These are phyloP conservation scores for Mortierella alpina DNA, from an alignment of 192 early-diverging fungal species.

Conservation along the genomic window DNA sequence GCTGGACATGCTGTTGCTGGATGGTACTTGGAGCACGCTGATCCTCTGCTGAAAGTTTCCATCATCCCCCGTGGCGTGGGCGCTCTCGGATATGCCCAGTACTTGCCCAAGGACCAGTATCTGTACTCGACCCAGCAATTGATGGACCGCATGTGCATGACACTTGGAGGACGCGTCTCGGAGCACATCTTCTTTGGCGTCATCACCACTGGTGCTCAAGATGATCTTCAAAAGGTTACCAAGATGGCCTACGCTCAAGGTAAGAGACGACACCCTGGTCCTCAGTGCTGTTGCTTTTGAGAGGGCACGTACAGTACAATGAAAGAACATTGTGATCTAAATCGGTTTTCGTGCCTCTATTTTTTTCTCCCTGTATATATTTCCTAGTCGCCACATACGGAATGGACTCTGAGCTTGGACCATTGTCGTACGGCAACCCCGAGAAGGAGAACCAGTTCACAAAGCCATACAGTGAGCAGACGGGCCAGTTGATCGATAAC, in stretches of 20 bases:
- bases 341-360: neutral
- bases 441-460: slow-evolving; percentile 82
- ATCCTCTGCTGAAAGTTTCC: slow-evolving; percentile 97
- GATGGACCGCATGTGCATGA: slow-evolving; percentile 93
- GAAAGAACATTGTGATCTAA: neutral
- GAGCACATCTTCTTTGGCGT: slow-evolving; percentile 94
- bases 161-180: slow-evolving; percentile 84
- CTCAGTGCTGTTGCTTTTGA: neutral
- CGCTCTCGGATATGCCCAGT: slow-evolving; percentile 99
- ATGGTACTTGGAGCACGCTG: slow-evolving; percentile 97
- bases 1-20: slow-evolving; percentile 99
- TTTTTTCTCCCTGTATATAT: neutral
- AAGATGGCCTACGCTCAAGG: slow-evolving; percentile 95
- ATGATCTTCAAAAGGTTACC: slow-evolving; percentile 97
- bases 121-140: slow-evolving; percentile 93
- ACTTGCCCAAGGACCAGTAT: slow-evolving; percentile 97
- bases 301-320: no score
- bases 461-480: slow-evolving; percentile 97
- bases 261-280: neutral
- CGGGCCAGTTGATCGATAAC: slow-evolving; percentile 92
- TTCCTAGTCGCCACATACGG: slow-evolving; percentile 85
- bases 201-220: slow-evolving; percentile 96
- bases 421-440: slow-evolving; percentile 80
- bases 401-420: slow-evolving; percentile 91
- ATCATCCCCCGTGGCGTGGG: slow-evolving; percentile 97